A percentile compares a stretch with the other conserved stretches of the same genome.
These are phyloP conservation scores for Chlamydomonas reinhardtii DNA, from an alignment of 163 green algal genomes.

Conservation along the genomic window DNA sequence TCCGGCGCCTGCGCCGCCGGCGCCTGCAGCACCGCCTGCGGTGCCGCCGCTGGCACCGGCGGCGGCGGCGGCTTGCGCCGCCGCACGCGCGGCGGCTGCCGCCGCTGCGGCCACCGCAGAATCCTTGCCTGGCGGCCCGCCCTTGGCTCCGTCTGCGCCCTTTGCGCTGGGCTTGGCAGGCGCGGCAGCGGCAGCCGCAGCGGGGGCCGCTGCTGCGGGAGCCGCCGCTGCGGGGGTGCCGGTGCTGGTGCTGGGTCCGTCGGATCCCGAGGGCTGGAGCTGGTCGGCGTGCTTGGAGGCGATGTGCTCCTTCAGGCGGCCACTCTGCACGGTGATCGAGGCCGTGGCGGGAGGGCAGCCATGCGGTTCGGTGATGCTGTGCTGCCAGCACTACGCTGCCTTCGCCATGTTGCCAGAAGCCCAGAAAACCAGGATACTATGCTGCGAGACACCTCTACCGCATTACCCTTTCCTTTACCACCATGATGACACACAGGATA, in stretches of 20 bases:
- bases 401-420: too few species aligned
- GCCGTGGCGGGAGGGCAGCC: too few species aligned
- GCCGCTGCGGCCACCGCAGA: background rate
- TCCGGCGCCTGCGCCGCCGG: background rate
- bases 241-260: conserved; percentile 4
- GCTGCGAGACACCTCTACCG: too few species aligned
- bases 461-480: too few species aligned
- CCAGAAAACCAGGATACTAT: too few species aligned
- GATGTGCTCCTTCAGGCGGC: conserved; percentile 84
- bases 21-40: background rate
- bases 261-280: conserved; percentile 6
- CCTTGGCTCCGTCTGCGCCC: background rate
- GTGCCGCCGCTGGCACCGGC: background rate
- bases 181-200: background rate
- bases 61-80: background rate
- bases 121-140: background rate
- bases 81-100: background rate
- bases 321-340: conserved; percentile 45
- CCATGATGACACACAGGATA: too few species aligned
- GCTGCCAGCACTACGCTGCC: too few species aligned
- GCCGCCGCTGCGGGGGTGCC: conserved; percentile 3
- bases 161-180: background rate
- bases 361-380: too few species aligned
- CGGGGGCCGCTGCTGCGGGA: background rate
- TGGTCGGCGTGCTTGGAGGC: conserved; percentile 75